phyloP scores from a whole-genome alignment of 345 rosid genomes.

The Ceriops tagal region DNA sequence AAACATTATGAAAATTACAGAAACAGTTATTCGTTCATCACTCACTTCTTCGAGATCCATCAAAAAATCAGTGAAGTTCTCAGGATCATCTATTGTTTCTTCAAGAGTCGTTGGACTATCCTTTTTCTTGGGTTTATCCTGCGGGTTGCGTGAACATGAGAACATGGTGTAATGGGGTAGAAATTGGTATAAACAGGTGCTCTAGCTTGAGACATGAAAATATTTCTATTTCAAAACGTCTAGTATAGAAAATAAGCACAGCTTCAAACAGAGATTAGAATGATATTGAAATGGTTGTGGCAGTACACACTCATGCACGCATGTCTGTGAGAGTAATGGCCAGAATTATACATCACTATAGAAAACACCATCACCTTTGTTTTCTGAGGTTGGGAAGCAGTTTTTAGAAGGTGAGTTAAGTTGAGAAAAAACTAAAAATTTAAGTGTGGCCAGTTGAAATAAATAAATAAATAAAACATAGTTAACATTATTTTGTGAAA shows the following conservation, averaged over 20 bases:
- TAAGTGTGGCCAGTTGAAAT: too few species aligned
- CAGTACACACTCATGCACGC: too few species aligned
- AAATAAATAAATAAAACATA: too few species aligned
- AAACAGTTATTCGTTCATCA: slow-evolving; percentile 9
- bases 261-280: slow-evolving; percentile 1
- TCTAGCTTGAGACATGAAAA: neutral
- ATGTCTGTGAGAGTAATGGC: neutral
- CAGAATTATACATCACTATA: neutral
- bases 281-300: neutral
- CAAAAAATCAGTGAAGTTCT: slow-evolving; percentile 90
- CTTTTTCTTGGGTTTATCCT: slow-evolving; percentile 61
- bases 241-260: neutral
- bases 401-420: slow-evolving; percentile 36
- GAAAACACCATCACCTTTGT: slow-evolving; percentile 45
- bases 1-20: neutral
- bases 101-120: slow-evolving; percentile 54
- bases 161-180: neutral
- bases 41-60: slow-evolving; percentile 75
- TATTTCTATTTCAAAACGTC: neutral
- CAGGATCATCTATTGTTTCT: slow-evolving; percentile 73
- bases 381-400: slow-evolving; percentile 60
- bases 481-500: too few species aligned
- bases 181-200: neutral
- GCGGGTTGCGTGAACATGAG: slow-evolving; percentile 22
- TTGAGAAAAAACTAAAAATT: too few species aligned